Evolutionary conservation across 176 grass and related monocot genomes (phyloP), one percentile per base, ranked within the genome.

Genomic region (Oryza punctata): DNA sequence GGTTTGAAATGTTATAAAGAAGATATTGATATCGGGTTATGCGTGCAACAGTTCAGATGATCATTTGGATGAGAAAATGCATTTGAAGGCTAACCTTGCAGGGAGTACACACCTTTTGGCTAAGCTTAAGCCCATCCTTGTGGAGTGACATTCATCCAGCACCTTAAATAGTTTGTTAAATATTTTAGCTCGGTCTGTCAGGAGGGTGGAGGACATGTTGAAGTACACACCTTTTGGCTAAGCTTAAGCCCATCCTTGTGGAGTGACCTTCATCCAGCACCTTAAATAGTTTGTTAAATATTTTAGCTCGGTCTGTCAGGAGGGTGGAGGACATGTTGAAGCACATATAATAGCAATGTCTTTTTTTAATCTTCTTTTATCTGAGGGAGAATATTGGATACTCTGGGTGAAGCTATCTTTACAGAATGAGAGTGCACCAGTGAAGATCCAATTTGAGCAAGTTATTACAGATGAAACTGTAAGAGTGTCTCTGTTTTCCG

Each of bases 331-430:
- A 35, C 5, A 35, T 6, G 33, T 35, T 35, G 33, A 35, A 35
- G 33, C 5, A 35, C 33, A 35, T 35, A 35, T 35, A 6, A 35
- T 7, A 5, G 33, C 38, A 85, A 72, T 87, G 54, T 93, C 82
- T 63, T 80, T 77, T 98, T 79, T 94, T 93, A 35, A 35, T 70
- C 82, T 84, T 21, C 77, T 98, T 66, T 78, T 98, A 69, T 85
- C 81, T 38, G 92, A 94, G 84, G 79, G 91, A 45, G 84, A 94
- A 75, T 73, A 81, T 81, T 98, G 95, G 95, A 90, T 92, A 0
- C 82, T 93, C 67, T 98, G 95, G 95, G 79, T 93, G 54, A 89
- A 63, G 70, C 90, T 84, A 76, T 67, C 70, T 86, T 52, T 82
- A 30, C 68, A 79, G 21, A 69, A 86, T 85, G 84, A 65, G 21